Evolutionary conservation across 768 basidiomycete species (phyloP).

Genomic region (Lanmaoa rubissima): DNA sequence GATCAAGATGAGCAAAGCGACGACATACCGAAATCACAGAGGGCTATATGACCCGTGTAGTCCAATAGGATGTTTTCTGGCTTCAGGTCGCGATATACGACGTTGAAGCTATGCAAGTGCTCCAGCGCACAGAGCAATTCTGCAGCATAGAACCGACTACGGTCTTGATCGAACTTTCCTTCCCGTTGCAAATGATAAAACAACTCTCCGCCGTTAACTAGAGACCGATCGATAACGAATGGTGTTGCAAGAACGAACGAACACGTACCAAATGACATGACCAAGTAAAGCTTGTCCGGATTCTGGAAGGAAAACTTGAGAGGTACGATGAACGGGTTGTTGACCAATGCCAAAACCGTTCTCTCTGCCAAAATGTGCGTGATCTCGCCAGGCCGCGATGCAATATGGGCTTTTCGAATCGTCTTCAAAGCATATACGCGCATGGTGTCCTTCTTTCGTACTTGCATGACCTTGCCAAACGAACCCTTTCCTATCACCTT

Average conservation of each 20-base stretch:
- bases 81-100: constrained; percentile 97
- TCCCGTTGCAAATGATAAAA: constrained; percentile 98
- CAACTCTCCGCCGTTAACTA: constrained; percentile 95
- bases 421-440: constrained; percentile 98
- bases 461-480: constrained; percentile 99
- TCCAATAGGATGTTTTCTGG: constrained; percentile 98
- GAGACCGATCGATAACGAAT: neutral
- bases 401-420: constrained; percentile 97
- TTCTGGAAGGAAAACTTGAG: constrained; percentile 99
- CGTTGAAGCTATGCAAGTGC: constrained; percentile 96
- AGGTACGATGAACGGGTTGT: constrained; percentile 98
- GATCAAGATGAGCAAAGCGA: neutral
- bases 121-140: constrained; percentile 94
- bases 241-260: too few species aligned
- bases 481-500: constrained; percentile 98
- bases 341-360: constrained; percentile 94
- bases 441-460: constrained; percentile 96
- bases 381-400: constrained; percentile 93
- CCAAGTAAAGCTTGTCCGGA: constrained; percentile 94
- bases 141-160: constrained; percentile 97
- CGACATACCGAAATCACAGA: constrained; percentile 87
- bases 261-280: constrained; percentile 87
- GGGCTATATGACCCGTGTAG: constrained; percentile 95
- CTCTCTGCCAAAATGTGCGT: constrained; percentile 97
- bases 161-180: constrained; percentile 91